Percentiles rank a stretch among this genome's conserved stretches.
phyloP scores from a whole-genome alignment of 2,329 filamentous ascomycete genomes.

The Polytolypa hystricis region DNA sequence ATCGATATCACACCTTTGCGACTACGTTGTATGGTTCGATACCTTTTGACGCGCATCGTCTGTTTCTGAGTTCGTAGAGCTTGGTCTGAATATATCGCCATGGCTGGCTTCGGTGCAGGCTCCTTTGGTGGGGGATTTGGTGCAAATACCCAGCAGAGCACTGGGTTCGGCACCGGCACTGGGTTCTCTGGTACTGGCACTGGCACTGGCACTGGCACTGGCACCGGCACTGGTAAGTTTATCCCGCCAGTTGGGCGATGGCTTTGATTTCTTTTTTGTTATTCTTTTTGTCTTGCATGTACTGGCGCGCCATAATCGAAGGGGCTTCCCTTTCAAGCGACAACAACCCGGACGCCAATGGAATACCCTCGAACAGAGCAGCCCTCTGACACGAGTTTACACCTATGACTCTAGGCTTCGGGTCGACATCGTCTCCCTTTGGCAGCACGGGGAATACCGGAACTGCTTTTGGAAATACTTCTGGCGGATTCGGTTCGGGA shows the following conservation, averaged over 20 bases:
- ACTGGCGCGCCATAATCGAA: too few species aligned
- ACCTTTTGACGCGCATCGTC: too few species aligned
- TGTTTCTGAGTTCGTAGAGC: too few species aligned
- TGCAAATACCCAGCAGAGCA: constrained; percentile 10
- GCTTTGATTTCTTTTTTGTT: constrained; percentile 2
- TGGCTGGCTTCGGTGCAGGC: constrained; percentile 12
- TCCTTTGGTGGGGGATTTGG: constrained; percentile 12
- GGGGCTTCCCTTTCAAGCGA: too few species aligned
- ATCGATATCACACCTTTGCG: too few species aligned
- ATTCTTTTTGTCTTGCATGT: not conserved
- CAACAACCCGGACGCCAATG: constrained; percentile 3
- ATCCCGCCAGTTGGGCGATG: constrained; percentile 3
- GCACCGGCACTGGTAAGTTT: constrained; percentile 6
- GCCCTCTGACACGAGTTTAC: constrained; percentile 10
- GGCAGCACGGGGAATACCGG: constrained; percentile 20
- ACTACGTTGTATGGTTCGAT: too few species aligned
- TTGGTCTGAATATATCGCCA: too few species aligned
- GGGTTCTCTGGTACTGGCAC: constrained; percentile 6
- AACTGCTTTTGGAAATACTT: constrained; percentile 14
- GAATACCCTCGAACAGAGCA: constrained; percentile 5
- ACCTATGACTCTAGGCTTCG: constrained; percentile 24
- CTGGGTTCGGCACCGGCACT: constrained; percentile 10
- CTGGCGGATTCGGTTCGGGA: constrained; percentile 18
- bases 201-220: constrained; percentile 11
- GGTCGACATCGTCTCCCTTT: constrained; percentile 26